Base-by-base conservation (phyloP, 1,284 basidiomycete species). In the Ceratobasidium sp. region DNA sequence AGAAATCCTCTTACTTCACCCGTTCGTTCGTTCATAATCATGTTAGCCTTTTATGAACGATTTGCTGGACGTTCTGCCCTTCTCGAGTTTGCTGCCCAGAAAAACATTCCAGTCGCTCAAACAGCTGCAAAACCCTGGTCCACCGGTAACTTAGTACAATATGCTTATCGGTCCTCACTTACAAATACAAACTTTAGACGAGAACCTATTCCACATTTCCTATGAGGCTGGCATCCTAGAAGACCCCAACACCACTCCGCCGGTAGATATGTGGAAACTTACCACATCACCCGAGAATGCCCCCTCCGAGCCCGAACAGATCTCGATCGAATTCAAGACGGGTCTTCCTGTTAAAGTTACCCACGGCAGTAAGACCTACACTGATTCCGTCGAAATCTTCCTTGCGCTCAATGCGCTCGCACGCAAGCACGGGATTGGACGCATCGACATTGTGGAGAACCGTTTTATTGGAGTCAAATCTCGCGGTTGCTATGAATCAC, bases 201-300 rank as follows among this genome's bases (percentile, higher is more conserved):
- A 99, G 88, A 99, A 99, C 88, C 89, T 99, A 77, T 98, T 98
- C 93, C 97, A 99, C 89, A 99, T 99, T 86, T 99, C 97, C 28
- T 99, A 99, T 88, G 97, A 99, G 87, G 97, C 97, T 44, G 97
- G 97, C 78, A 99, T 99, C 85, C 93, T 99, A 81, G 98, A 99
- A 86, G 95, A 99, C 86, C 97, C 97, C 82, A 91, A 98, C 89
- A 93, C 89, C 80, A 99, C 97, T 10, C 97, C 98, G 77, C 97
- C 97, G 42, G 86, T 87, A n/a, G 97, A 99, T 89, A 99, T 99
- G 97, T 99, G 98, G 97, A 99, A 98, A 87, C 92, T 99, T 82
- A 99, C 96, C 80, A 89, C 90, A 81, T 90, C 94, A 46, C 94
- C 96, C 73, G 93, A 96, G 84, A 86, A 93, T 77, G 96, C 97